Percentiles rank a stretch among this genome's conserved stretches.
Evolutionary conservation across 139 green algal species (phyloP).

Genomic region (Chlamydomonas sphaeroides): DNA sequence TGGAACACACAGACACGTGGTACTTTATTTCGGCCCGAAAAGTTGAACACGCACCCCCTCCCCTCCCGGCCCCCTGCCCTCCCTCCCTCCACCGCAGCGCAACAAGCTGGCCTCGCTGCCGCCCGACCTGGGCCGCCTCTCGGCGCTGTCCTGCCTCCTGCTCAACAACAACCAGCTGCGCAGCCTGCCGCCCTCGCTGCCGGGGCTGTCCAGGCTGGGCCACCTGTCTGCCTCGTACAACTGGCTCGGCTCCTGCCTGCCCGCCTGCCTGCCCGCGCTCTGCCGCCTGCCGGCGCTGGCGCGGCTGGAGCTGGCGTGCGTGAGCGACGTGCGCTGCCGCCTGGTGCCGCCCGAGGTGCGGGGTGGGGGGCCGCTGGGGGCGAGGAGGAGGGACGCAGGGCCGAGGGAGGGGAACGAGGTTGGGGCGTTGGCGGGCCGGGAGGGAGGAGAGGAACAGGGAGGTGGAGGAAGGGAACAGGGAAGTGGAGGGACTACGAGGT

Average conservation of each 20-base stretch:
- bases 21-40: too few relatives aligned
- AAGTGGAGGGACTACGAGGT: too few relatives aligned
- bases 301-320: constrained; percentile 32
- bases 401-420: neutral
- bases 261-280: constrained; percentile 25
- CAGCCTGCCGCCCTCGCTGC: neutral
- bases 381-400: too few relatives aligned
- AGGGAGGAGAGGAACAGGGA: neutral
- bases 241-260: constrained; percentile 20
- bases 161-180: constrained; percentile 33
- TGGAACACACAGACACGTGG: too few relatives aligned
- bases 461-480: too few relatives aligned
- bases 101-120: constrained; percentile 26
- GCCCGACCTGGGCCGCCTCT: constrained; percentile 12
- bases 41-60: neutral
- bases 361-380: too few relatives aligned
- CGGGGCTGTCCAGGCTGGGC: neutral
- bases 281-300: constrained; percentile 10
- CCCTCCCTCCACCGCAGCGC: neutral
- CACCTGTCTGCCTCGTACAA: constrained; percentile 25
- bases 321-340: constrained; percentile 28
- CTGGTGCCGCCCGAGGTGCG: constrained; percentile 29
- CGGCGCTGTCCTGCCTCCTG: neutral
- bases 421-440: too few relatives aligned
- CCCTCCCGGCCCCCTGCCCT: neutral